Evolutionary conservation across 352 stramenopile genomes (phyloP), one percentile per base, ranked within the genome.

Genomic region (Pythium dissotocum): DNA sequence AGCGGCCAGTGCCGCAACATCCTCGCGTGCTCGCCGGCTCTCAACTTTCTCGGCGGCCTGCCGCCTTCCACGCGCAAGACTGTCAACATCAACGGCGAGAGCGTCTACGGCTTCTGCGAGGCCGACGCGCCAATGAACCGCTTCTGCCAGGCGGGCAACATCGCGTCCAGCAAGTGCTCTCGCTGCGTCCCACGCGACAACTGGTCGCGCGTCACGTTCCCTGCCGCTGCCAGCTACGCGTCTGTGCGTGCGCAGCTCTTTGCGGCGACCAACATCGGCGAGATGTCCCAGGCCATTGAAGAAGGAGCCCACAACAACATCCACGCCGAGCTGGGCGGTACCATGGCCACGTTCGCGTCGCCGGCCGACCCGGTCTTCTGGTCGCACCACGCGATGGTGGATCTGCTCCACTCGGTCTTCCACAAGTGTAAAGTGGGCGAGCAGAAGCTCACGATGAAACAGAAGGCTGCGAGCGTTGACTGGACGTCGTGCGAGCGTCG

Each of bases 291-390:
- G 0, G 52, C 58, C 1, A 59, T 93, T 16, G 81, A 93, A 48
- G 52, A 70, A 2, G 79, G 79, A 9, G 73, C 71, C 24, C 85
- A 91, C 73, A 85, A 91, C 73, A 82, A 76, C 46, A 67, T 92
- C 0, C 86, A 94, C 72, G 55, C 63, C n/a, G 75, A 70, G 51
- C 54, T 92, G 1, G 73, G n/a, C 4, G 64, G 74, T 4, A 71
- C 71, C 1, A 91, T 94, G 76, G 63, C 65, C 4, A 78, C 75
- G 28, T 80, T 90, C 49, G 63, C 73, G 18, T 79, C 82, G 53
- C 78, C 84, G 0, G 38, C 74, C 0, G 86, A 92, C n/a, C 82
- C 82, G 8, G 62, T 92, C n/a, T 94, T 94, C 67, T 94, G 73
- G 72, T 91, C 82, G 6, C 80, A 90, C 57, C 86, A 94, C 70